Evolutionary conservation across 352 stramenopile genomes (phyloP).

Genomic region (Globisporangium solare): DNA sequence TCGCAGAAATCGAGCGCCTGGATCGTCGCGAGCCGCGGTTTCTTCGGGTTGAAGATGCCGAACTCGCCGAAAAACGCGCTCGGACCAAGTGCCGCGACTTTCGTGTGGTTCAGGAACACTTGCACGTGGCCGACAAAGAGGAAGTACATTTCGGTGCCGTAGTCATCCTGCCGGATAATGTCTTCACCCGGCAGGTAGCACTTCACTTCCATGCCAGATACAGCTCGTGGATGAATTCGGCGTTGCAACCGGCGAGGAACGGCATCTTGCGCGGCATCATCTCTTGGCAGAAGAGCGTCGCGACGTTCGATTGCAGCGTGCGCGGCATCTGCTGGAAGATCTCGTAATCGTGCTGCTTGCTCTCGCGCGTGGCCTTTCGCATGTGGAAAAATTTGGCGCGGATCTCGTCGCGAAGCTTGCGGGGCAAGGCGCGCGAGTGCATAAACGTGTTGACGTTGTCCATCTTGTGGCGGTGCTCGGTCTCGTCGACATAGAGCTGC

Average conservation of each 20-base stretch:
- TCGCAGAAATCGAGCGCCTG: conserved; percentile 79
- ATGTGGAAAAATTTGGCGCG: conserved; percentile 78
- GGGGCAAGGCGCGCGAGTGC: conserved; percentile 49
- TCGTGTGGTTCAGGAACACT: conserved; percentile 55
- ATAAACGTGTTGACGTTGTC: conserved; percentile 77
- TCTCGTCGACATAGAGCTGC: conserved; percentile 68
- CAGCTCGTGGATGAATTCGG: conserved; percentile 78
- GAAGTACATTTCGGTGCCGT: conserved; percentile 81
- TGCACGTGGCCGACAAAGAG: conserved; percentile 73
- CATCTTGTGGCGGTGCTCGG: conserved; percentile 65
- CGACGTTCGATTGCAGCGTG: conserved; percentile 70
- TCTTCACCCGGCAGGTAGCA: conserved; percentile 75
- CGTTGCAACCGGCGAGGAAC: conserved; percentile 63
- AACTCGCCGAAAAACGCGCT: conserved; percentile 83
- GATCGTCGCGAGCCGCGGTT: conserved; percentile 67
- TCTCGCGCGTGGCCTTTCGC: conserved; percentile 64
- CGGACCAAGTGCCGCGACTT: conserved; percentile 57
- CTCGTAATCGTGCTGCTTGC: conserved; percentile 55
- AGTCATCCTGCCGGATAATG: conserved; percentile 76
- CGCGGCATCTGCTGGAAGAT: conserved; percentile 72
- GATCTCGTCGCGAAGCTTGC: conserved; percentile 70
- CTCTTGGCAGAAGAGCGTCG: conserved; percentile 60
- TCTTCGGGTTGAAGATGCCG: conserved; percentile 66
- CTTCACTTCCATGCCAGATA: conserved; percentile 69
- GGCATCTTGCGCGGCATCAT: conserved; percentile 70